Evolutionary conservation across 2,329 filamentous ascomycete species (phyloP).

Genomic region (Paramyrothecium roridum): DNA sequence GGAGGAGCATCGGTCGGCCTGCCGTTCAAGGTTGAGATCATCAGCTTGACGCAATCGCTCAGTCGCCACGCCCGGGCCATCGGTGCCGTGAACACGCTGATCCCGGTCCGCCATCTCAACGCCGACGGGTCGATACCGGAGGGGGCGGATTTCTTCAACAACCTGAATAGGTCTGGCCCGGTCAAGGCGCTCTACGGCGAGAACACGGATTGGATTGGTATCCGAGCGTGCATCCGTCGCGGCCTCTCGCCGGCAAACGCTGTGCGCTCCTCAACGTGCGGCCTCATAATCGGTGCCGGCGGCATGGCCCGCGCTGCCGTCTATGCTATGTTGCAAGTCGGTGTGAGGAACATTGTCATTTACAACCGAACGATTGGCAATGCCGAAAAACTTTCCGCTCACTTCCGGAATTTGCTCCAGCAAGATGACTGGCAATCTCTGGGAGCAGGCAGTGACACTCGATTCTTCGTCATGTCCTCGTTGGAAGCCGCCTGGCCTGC

Average conservation of each 20-base stretch:
- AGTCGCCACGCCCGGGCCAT: conserved; percentile 72
- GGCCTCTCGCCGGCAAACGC: conserved; percentile 71
- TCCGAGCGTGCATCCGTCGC: conserved; percentile 67
- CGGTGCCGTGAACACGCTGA: conserved; percentile 72
- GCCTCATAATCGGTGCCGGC: conserved; percentile 61
- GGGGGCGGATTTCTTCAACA: conserved; percentile 48
- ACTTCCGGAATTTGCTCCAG: conserved; percentile 61
- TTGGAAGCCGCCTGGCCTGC: conserved; percentile 63
- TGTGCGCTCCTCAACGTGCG: conserved; percentile 51
- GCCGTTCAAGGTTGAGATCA: conserved; percentile 73
- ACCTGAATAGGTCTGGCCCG: conserved; percentile 58
- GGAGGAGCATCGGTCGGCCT: conserved; percentile 70
- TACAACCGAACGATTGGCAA: conserved; percentile 69
- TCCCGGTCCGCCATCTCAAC: conserved; percentile 64
- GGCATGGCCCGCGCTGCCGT: conserved; percentile 78
- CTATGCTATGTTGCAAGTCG: conserved; percentile 75
- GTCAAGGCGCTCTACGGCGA: conserved; percentile 72
- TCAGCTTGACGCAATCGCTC: conserved; percentile 64
- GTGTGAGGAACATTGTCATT: conserved; percentile 72
- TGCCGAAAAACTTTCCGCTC: conserved; percentile 62
- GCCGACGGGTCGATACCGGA: conserved; percentile 54
- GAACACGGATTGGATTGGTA: conserved; percentile 81
- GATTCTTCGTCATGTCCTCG: conserved; percentile 57
- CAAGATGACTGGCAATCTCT: conserved; percentile 39
- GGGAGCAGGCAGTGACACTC: conserved; percentile 38